These are phyloP conservation scores for Thalia dealbata DNA, from an alignment of 176 grass and related monocot species.

Conservation along the genomic window DNA sequence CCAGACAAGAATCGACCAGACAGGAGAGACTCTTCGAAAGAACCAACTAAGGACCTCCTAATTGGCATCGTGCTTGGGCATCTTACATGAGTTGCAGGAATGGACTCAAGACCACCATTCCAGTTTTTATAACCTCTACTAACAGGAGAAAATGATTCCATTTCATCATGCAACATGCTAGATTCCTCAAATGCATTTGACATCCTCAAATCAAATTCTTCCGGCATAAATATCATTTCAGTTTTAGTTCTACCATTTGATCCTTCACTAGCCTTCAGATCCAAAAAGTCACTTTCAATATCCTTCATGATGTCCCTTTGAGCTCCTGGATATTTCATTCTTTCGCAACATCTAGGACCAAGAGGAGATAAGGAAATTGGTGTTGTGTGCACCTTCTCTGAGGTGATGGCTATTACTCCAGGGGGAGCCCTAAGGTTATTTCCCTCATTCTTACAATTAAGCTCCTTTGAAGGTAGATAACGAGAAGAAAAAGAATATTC, in stretches of 20 bases:
- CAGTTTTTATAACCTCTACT: slow-evolving; percentile 23
- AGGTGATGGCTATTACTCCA: slow-evolving; percentile 18
- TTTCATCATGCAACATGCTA: slow-evolving; percentile 43
- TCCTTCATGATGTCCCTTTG: slow-evolving; percentile 29
- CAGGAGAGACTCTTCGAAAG: slow-evolving; percentile 96
- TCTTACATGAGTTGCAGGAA: slow-evolving; percentile 26
- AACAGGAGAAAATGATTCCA: slow-evolving; percentile 31
- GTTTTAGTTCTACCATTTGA: slow-evolving; percentile 23
- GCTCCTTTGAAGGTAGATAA: slow-evolving; percentile 13
- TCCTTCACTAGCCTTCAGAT: slow-evolving; percentile 26
- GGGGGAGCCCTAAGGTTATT: slow-evolving; percentile 26
- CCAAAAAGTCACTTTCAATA: slow-evolving; percentile 39
- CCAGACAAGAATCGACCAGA: slow-evolving; percentile 83
- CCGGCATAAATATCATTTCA: slow-evolving; percentile 17
- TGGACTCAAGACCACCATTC: slow-evolving; percentile 25
- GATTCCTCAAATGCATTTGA: slow-evolving; percentile 24
- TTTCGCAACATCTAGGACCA: slow-evolving; percentile 67
- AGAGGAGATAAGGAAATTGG: slow-evolving; percentile 68
- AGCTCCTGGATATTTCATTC: slow-evolving; percentile 33
- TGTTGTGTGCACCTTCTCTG: slow-evolving; percentile 56
- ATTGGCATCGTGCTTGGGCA: slow-evolving; percentile 39
- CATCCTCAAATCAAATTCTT: slow-evolving; percentile 26
- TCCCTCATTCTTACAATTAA: neutral
- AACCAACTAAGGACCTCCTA: slow-evolving; percentile 75
- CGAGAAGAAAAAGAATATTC: slow-evolving; percentile 23